phyloP scores from a whole-genome alignment of 306 rosid species.

The Castanospermum australe region DNA sequence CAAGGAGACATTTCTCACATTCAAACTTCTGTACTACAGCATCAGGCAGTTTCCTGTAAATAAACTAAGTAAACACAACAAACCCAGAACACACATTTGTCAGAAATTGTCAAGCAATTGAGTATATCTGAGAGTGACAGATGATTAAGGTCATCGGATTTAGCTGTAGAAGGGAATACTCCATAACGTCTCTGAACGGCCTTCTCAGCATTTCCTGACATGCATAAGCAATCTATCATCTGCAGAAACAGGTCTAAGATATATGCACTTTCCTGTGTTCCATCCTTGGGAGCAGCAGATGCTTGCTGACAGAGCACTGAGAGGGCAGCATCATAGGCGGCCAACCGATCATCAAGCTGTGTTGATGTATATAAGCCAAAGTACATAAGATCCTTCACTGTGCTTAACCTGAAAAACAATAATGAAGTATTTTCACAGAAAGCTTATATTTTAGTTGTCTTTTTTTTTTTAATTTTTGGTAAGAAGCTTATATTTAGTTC shows the following conservation, averaged over 20 bases:
- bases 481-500: conserved; percentile 35
- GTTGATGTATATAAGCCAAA: conserved; percentile 93
- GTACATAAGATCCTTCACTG: conserved; percentile 71
- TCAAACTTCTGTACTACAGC: conserved; percentile 75
- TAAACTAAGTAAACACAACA: conserved; percentile 87
- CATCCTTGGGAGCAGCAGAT: conserved; percentile 46
- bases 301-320: conserved; percentile 60
- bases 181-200: conserved; percentile 68
- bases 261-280: conserved; percentile 63
- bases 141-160: conserved; percentile 54
- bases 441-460: conserved; percentile 33
- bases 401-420: conserved; percentile 70
- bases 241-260: conserved; percentile 88
- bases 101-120: conserved; percentile 77
- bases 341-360: conserved; percentile 68
- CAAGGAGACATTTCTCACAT: conserved; percentile 75
- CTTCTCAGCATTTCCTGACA: conserved; percentile 82
- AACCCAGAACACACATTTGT: conserved; percentile 92
- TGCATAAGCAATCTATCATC: conserved; percentile 81
- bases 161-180: conserved; percentile 34
- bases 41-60: conserved; percentile 89
- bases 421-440: conserved; percentile 49
- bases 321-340: conserved; percentile 67
- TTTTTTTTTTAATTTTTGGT: no score
- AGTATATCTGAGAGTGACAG: conserved; percentile 57